Conservation (phyloP, 2,329 filamentous ascomycete species). For the Talaromyces sp. region DNA sequence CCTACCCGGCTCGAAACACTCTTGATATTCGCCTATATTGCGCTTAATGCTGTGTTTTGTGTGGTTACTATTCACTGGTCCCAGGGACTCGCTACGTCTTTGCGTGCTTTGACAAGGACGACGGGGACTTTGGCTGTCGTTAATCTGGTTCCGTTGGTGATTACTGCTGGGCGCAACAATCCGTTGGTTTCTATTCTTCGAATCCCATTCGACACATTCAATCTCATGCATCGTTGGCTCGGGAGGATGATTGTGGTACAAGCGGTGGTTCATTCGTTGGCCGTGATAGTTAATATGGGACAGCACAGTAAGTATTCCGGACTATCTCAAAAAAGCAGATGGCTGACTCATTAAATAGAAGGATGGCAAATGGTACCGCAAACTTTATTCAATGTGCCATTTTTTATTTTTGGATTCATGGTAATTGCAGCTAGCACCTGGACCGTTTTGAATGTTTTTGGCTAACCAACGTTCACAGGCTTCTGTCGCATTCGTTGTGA, state of each 20-base stretch:
- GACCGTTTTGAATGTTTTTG: background rate
- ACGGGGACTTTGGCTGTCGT: constrained; percentile 27
- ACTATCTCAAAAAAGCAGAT: background rate
- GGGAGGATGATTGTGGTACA: constrained; percentile 65
- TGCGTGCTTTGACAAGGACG: constrained; percentile 3
- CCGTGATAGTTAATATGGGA: constrained; percentile 67
- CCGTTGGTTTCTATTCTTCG: constrained; percentile 30
- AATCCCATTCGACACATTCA: constrained; percentile 35
- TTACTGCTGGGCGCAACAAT: constrained; percentile 35
- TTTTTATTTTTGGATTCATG: constrained; percentile 8
- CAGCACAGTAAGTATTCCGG: constrained; percentile 33
- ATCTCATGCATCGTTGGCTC: constrained; percentile 68
- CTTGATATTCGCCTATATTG: constrained; percentile 21
- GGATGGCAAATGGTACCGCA: constrained; percentile 7
- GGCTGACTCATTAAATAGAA: background rate
- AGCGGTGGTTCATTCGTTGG: constrained; percentile 59
- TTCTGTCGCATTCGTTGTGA: constrained; percentile 1
- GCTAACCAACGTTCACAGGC: constrained; percentile 1
- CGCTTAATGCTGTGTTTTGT: constrained; percentile 40
- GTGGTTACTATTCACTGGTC: constrained; percentile 26
- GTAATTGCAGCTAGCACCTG: background rate
- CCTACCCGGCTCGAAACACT: constrained; percentile 26
- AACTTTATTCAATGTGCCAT: background rate
- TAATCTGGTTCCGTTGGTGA: constrained; percentile 34
- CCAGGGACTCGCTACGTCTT: constrained; percentile 15